These are phyloP conservation scores for Dissophora globulifera DNA, from an alignment of 192 early-diverging fungal genomes.

Conservation along the genomic window DNA sequence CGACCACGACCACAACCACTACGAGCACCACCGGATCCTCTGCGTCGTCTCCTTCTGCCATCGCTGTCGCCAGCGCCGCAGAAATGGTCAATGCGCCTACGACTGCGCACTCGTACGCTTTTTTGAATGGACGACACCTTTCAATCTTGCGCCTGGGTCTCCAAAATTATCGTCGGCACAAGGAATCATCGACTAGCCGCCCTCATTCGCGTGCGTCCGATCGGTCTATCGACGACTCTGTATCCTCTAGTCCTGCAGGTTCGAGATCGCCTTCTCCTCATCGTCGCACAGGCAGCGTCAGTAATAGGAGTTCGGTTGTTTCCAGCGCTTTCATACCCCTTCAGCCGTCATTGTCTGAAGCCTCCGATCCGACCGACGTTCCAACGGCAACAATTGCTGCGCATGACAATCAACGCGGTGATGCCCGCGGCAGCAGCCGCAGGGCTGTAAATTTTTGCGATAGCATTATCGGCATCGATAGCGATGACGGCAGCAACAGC, in stretches of 20 bases:
- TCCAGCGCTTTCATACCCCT: no score
- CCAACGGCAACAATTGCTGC: background rate
- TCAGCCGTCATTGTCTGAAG: background rate
- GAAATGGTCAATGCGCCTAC: background rate
- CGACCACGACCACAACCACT: slow-evolving; percentile 7
- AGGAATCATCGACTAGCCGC: background rate
- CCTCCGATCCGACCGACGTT: background rate
- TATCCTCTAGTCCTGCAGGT: background rate
- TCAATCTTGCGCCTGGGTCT: slow-evolving; percentile 28
- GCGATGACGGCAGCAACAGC: background rate
- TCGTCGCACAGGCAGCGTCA: background rate
- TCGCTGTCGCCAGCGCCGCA: background rate
- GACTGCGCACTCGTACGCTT: background rate
- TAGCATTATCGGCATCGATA: background rate
- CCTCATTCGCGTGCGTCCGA: slow-evolving; percentile 2
- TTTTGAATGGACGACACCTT: slow-evolving; percentile 18
- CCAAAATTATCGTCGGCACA: background rate
- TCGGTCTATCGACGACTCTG: no score
- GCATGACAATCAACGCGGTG: no score
- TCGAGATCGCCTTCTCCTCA: slow-evolving; percentile 16
- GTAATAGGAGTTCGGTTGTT: background rate
- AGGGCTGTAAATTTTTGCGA: background rate
- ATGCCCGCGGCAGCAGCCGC: background rate
- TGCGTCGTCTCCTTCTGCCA: background rate
- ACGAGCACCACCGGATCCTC: slow-evolving; percentile 13